Evolutionary conservation across 257 asterid species (phyloP).

Genomic region (Scutellaria galericulata): DNA sequence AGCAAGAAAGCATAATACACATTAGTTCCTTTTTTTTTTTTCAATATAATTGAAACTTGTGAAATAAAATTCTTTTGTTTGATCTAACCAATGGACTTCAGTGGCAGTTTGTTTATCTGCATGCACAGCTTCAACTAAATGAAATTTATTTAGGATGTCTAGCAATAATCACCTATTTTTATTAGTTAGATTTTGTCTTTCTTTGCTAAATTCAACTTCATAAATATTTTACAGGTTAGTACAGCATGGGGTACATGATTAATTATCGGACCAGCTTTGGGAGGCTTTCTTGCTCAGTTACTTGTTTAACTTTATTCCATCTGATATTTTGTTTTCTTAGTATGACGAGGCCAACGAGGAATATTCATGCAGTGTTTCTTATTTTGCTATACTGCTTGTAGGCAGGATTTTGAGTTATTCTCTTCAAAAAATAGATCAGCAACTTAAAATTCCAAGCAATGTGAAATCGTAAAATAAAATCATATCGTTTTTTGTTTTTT

Average conservation of each 20-base stretch:
- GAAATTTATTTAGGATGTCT: neutral
- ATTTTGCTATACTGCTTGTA: neutral
- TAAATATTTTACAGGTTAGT: constrained; percentile 55
- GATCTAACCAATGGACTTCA: no score
- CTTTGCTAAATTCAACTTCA: constrained; percentile 3
- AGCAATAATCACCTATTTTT: neutral
- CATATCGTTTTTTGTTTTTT: neutral
- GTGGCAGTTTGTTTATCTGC: neutral
- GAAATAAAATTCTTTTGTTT: no score
- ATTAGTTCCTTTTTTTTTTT: neutral
- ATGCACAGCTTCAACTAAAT: neutral
- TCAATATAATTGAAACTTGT: neutral
- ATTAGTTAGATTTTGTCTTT: no score
- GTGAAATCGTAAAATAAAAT: neutral
- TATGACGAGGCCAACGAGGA: constrained; percentile 20
- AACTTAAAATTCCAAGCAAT: constrained; percentile 2
- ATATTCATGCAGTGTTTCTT: neutral
- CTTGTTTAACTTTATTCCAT: constrained; percentile 5
- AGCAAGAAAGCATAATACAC: no score
- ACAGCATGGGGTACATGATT: constrained; percentile 89
- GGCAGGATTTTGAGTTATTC: constrained; percentile 21
- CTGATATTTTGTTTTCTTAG: neutral
- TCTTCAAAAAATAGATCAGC: constrained; percentile 3
- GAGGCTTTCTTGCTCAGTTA: constrained; percentile 93
- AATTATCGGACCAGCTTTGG: constrained; percentile 88